Base-by-base conservation (phyloP, 441 rosid species). In the Euphorbia celastroides region DNA sequence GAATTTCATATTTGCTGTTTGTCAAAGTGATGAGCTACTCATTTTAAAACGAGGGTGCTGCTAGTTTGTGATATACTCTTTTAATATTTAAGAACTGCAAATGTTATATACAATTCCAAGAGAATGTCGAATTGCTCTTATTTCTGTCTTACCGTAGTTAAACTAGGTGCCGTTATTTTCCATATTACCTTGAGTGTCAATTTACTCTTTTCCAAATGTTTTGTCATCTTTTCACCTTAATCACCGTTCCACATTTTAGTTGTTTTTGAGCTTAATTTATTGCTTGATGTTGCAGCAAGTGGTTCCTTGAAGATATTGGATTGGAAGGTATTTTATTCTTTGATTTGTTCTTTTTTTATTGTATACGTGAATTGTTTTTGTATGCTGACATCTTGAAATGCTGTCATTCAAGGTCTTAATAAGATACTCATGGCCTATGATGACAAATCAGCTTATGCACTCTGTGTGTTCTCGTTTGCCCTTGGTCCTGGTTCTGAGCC, bases 261-360 rank as follows among this genome's bases (percentile, higher is more conserved):
- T 14, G 2, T 8, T 14, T 13, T 16, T 17, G 7, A 5, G 30
- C 32, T 38, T 71, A 30, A 65, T 68, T 41, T 66, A 42, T 60
- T 76, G 16, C 23, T 55, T 20, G 58, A 52, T 46, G 56, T 22
- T 78, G 85, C 94, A 94, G 98, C 80, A 94, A 92, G 76, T 92
- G 99, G 98, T 87, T 88, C 80, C 84, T 92, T 76, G 81, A 94
- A 77, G 87, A 87, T 87, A 78, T 84, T 81, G 98, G 98, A 25
- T 88, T 87, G 70, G 89, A 89, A 92, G 99, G 99, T 94, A 76
- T 14, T 60, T 67, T 16, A 20, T 71, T 48, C 46, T 62, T 34
- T 41, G 27, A 2, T 25, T 69, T 3, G 7, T 7, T 38, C 27
- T 27, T 36, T 54, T 7, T 64, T 57, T 38, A 38, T 19, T 60